phyloP scores from a whole-genome alignment of 441 rosid genomes.

The Brassica balearica region DNA sequence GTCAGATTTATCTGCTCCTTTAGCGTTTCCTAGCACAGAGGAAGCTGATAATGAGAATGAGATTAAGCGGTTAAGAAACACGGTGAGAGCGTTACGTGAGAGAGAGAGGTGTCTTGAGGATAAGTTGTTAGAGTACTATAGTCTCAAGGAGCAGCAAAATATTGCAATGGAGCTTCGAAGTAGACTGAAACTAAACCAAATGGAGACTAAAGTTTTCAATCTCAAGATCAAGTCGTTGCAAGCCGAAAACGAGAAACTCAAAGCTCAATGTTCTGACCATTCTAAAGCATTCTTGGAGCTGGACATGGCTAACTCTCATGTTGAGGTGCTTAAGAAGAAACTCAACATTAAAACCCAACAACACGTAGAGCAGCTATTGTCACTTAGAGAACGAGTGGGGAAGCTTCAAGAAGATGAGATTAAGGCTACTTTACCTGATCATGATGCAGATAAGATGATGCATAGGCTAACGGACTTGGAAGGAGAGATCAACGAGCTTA shows the following conservation, averaged over 20 bases:
- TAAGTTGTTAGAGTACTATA: slow-evolving; percentile 79
- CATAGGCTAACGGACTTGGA: slow-evolving; percentile 67
- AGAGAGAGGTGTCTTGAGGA: slow-evolving; percentile 79
- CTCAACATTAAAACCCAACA: slow-evolving; percentile 71
- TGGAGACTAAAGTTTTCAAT: slow-evolving; percentile 72
- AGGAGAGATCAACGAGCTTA: slow-evolving; percentile 67
- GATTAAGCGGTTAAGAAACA: slow-evolving; percentile 59
- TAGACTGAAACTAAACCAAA: slow-evolving; percentile 67
- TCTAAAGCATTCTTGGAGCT: slow-evolving; percentile 60
- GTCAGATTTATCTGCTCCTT: slow-evolving; percentile 50
- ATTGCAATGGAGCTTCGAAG: slow-evolving; percentile 75
- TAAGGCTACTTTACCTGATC: slow-evolving; percentile 43
- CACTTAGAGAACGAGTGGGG: slow-evolving; percentile 65
- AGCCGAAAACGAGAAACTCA: slow-evolving; percentile 66
- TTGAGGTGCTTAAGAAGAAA: slow-evolving; percentile 69
- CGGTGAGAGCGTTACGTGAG: slow-evolving; percentile 63
- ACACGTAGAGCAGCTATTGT: slow-evolving; percentile 66
- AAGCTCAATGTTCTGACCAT: slow-evolving; percentile 62
- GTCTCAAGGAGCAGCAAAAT: slow-evolving; percentile 80
- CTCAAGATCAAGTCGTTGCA: slow-evolving; percentile 75
- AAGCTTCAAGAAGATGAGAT: slow-evolving; percentile 68
- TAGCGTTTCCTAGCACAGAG: slow-evolving; percentile 48
- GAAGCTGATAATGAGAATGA: slow-evolving; percentile 64
- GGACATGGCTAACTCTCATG: slow-evolving; percentile 60
- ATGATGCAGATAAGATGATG: slow-evolving; percentile 48